phyloP scores from a whole-genome alignment of 1,284 basidiomycete genomes.

The Cutaneotrichosporon cyanovorans region DNA sequence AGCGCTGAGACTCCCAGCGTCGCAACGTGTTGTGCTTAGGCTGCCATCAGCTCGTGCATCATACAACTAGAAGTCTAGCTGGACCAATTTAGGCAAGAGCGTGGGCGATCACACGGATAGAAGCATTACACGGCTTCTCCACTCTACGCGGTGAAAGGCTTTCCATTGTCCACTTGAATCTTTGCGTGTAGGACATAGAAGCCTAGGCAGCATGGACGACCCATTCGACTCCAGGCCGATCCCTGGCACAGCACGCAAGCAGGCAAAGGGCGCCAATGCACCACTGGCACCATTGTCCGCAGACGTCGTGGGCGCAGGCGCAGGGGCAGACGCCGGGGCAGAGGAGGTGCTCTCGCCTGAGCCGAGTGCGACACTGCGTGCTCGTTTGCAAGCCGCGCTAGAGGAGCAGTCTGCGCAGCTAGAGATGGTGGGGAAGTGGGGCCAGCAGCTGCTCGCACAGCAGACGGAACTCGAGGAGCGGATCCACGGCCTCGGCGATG shows the following conservation, averaged over 20 bases:
- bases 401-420: conserved; percentile 84
- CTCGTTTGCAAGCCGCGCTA: conserved; percentile 65
- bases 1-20: too few species aligned
- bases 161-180: too few species aligned
- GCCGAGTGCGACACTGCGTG: conserved; percentile 26
- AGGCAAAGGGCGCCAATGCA: not conserved
- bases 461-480: conserved; percentile 83
- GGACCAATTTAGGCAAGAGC: too few species aligned
- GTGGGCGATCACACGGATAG: too few species aligned
- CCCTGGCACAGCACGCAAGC: conserved; percentile 12
- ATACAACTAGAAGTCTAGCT: too few species aligned
- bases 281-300: too few species aligned
- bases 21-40: too few species aligned
- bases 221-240: conserved; percentile 24
- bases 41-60: too few species aligned
- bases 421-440: conserved; percentile 77
- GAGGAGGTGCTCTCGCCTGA: conserved; percentile 17
- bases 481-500: conserved; percentile 64
- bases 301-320: too few species aligned
- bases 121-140: too few species aligned
- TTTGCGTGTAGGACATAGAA: too few species aligned
- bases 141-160: too few species aligned
- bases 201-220: conserved; percentile 31
- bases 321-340: conserved; percentile 13
- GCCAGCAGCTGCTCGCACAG: conserved; percentile 81